Percentiles rank a stretch among this genome's conserved stretches.
Conservation (phyloP, 2,329 filamentous ascomycete species). For the Aureobasidium leucospermi region DNA sequence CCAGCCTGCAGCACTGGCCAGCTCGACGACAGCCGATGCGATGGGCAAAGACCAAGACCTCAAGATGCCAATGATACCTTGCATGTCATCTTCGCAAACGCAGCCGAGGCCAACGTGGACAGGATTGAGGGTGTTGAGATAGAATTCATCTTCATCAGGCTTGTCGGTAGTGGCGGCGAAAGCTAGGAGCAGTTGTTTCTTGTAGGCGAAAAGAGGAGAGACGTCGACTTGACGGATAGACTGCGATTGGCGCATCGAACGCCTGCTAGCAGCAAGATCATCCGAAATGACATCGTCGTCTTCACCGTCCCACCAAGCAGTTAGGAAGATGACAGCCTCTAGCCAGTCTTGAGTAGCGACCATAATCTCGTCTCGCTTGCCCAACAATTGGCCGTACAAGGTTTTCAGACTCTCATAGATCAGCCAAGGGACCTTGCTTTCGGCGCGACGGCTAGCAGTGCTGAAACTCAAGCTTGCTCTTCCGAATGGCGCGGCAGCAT, state of each 20-base stretch:
- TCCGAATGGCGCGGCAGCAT: constrained; percentile 24
- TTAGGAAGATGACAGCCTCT: constrained; percentile 74
- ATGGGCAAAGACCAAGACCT: constrained; percentile 74
- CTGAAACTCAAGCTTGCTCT: constrained; percentile 54
- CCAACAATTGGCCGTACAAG: constrained; percentile 74
- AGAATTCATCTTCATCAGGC: constrained; percentile 57
- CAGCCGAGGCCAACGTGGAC: constrained; percentile 78
- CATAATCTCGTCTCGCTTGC: constrained; percentile 67
- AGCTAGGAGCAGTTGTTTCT: constrained; percentile 62
- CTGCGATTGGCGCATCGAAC: constrained; percentile 30
- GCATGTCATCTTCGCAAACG: constrained; percentile 73
- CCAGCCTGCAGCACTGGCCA: constrained; percentile 80
- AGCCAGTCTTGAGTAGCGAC: constrained; percentile 82
- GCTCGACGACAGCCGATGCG: constrained; percentile 69
- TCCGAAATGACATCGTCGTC: constrained; percentile 43
- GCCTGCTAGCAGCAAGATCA: constrained; percentile 39
- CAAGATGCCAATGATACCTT: constrained; percentile 66
- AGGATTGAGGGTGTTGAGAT: constrained; percentile 66
- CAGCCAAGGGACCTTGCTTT: constrained; percentile 81
- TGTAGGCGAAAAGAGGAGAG: constrained; percentile 59
- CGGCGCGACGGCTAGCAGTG: constrained; percentile 63
- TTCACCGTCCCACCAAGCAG: constrained; percentile 90
- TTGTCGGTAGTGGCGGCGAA: constrained; percentile 60
- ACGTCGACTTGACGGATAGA: constrained; percentile 42
- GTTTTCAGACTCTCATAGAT: constrained; percentile 79